Percentiles rank a stretch among this genome's conserved stretches.
phyloP scores from a whole-genome alignment of 352 stramenopile genomes.

The Pythium grandisporangium region DNA sequence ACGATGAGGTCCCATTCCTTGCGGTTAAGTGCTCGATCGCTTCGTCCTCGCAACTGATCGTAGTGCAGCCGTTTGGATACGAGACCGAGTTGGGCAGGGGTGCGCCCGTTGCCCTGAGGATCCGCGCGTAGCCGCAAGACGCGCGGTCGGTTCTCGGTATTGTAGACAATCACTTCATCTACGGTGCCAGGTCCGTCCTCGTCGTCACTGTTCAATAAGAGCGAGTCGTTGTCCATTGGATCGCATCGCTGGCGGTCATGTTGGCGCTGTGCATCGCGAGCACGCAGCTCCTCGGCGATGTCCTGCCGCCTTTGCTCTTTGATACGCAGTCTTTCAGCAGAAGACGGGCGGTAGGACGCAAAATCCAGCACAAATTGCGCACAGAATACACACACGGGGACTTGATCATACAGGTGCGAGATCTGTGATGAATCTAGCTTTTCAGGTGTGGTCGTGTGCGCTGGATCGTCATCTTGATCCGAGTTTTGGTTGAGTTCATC shows the following conservation, averaged over 20 bases:
- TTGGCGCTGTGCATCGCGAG: slow-evolving; percentile 11
- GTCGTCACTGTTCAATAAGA: slow-evolving; percentile 40
- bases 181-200: slow-evolving; percentile 33
- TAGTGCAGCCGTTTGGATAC: slow-evolving; percentile 55
- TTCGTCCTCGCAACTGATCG: slow-evolving; percentile 37
- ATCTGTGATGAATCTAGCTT: slow-evolving; percentile 21
- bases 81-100: slow-evolving; percentile 31
- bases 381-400: slow-evolving; percentile 44
- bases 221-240: slow-evolving; percentile 38
- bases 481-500: background rate
- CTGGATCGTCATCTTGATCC: background rate
- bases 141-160: slow-evolving; percentile 24
- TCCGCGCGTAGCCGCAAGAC: slow-evolving; percentile 19
- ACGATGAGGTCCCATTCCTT: slow-evolving; percentile 43
- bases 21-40: slow-evolving; percentile 37
- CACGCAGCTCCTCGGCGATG: slow-evolving; percentile 14
- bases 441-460: slow-evolving; percentile 1
- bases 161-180: slow-evolving; percentile 33
- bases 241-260: slow-evolving; percentile 24
- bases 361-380: slow-evolving; percentile 42
- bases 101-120: slow-evolving; percentile 10
- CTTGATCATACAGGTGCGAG: slow-evolving; percentile 51
- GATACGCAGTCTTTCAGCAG: background rate
- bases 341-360: slow-evolving; percentile 24
- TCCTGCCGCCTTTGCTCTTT: slow-evolving; percentile 1